Evolutionary conservation across 768 basidiomycete species (phyloP).

Genomic region (Macrolepiota fuliginosa): DNA sequence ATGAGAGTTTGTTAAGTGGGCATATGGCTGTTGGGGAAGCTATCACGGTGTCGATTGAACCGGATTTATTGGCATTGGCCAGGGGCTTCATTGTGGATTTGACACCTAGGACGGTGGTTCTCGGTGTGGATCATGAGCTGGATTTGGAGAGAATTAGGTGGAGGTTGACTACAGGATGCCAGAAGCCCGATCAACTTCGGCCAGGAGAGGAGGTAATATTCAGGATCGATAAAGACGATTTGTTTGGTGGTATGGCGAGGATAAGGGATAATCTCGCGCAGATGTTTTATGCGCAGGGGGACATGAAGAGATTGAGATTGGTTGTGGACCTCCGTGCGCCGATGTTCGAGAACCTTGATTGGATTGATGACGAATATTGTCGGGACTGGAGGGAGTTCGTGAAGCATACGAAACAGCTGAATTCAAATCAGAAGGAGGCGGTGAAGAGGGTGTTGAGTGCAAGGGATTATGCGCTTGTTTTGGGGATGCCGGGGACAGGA

Average conservation of each 20-base stretch:
- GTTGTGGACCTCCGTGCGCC: constrained; percentile 82
- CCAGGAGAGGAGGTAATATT: constrained; percentile 44
- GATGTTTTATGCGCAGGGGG: constrained; percentile 80
- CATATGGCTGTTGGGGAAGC: constrained; percentile 81
- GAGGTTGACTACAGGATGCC: constrained; percentile 12
- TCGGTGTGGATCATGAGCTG: constrained; percentile 86
- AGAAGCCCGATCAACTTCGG: background rate
- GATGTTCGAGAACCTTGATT: constrained; percentile 41
- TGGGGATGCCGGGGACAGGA: constrained; percentile 99
- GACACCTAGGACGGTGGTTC: constrained; percentile 54
- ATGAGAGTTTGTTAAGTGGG: constrained; percentile 61
- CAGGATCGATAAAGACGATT: constrained; percentile 92
- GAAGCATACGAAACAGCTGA: constrained; percentile 45
- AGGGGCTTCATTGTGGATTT: constrained; percentile 83
- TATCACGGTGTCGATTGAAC: constrained; percentile 84
- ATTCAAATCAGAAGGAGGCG: constrained; percentile 70
- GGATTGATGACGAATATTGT: constrained; percentile 12
- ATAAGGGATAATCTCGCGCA: constrained; percentile 90
- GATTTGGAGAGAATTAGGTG: constrained; percentile 19
- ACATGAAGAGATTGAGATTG: constrained; percentile 61
- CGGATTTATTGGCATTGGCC: constrained; percentile 78
- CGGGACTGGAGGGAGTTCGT: constrained; percentile 14
- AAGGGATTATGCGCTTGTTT: constrained; percentile 84
- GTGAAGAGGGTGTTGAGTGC: constrained; percentile 74
- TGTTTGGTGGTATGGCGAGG: constrained; percentile 81